A percentile compares a stretch with the other conserved stretches of the same genome.
These are phyloP conservation scores for Acacia concinna DNA, from an alignment of 331 rosid genomes.

Conservation along the genomic window DNA sequence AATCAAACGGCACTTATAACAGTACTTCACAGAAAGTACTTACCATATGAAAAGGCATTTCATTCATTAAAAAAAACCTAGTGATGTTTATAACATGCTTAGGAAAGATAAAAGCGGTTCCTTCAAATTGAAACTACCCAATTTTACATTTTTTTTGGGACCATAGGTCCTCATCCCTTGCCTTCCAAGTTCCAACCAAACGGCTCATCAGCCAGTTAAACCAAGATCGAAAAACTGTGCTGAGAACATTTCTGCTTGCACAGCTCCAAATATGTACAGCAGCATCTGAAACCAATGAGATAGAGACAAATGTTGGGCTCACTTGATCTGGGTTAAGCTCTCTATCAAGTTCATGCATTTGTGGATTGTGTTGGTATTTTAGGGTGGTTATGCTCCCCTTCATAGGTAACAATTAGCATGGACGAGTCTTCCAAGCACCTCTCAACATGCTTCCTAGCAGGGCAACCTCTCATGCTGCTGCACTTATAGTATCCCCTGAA, in stretches of 20 bases:
- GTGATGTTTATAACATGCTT: constrained; percentile 49
- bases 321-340: constrained; percentile 38
- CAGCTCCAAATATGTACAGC: constrained; percentile 71
- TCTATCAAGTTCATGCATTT: constrained; percentile 58
- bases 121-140: constrained; percentile 45
- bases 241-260: constrained; percentile 48
- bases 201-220: constrained; percentile 39
- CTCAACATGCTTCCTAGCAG: constrained; percentile 99
- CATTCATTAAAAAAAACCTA: constrained; percentile 45
- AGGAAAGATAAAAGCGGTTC: constrained; percentile 48
- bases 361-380: constrained; percentile 76
- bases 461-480: constrained; percentile 99
- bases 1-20: neutral
- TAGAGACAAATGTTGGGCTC: constrained; percentile 18
- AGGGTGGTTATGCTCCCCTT: constrained; percentile 96
- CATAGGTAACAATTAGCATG: constrained; percentile 93
- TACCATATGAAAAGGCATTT: constrained; percentile 23
- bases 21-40: neutral
- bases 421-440: constrained; percentile 94
- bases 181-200: constrained; percentile 43
- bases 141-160: constrained; percentile 49
- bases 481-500: constrained; percentile 98
- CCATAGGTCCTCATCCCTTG: constrained; percentile 28
- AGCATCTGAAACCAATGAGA: constrained; percentile 61
- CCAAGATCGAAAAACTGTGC: constrained; percentile 37